Evolutionary conservation across 2,329 filamentous ascomycete species (phyloP), one percentile per base, ranked within the genome.

Genomic region (Didymellaceae sp.): DNA sequence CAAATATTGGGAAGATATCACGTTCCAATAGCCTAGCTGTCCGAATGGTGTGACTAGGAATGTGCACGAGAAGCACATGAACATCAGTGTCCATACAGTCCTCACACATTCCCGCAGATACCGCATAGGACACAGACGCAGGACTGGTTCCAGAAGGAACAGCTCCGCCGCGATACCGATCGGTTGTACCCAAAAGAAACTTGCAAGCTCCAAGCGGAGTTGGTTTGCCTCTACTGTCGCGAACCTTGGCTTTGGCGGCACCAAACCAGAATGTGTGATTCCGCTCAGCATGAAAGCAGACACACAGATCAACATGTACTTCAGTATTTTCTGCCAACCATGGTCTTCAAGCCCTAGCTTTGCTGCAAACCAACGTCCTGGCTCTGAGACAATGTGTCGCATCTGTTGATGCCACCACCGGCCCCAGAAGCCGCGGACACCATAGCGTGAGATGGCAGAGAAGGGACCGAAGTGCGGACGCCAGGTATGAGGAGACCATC

Each of bases 401-500:
- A 55, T 55, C 24, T 55, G 52, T 33, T 55, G 47, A 34, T 52
- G 52, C 52, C 52, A 55, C 47, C 47, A 52, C 10, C 31, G 47
- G n/a, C 52, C 52, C 52, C 52, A 52, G 30, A 55, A 42, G 0
- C 52, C 52, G 17, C 47, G 38, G 6, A 55, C 7, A 4, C 52
- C 52, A 13, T 45, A 30, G 2, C 11, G 22, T 5, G 17, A 10
- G 9, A 55, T 45, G 3, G 44, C 47, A 3, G 47, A 47, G 39
- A 52, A 45, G 6, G 44, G 40, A 1, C 48, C 48, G n/a, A 52
- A 55, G 9, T 45, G 52, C 14, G 47, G 43, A 16, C 25, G 52
- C 42, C 26, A 40, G 3, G 52, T 55, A 28, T 52, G 52, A 7
- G 52, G 48, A 28, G 52, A 48, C 28, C 34, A 52, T 2, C 18